Base-by-base conservation (phyloP, 176 grass and related monocot genomes). In the Phoenix dactylifera region DNA sequence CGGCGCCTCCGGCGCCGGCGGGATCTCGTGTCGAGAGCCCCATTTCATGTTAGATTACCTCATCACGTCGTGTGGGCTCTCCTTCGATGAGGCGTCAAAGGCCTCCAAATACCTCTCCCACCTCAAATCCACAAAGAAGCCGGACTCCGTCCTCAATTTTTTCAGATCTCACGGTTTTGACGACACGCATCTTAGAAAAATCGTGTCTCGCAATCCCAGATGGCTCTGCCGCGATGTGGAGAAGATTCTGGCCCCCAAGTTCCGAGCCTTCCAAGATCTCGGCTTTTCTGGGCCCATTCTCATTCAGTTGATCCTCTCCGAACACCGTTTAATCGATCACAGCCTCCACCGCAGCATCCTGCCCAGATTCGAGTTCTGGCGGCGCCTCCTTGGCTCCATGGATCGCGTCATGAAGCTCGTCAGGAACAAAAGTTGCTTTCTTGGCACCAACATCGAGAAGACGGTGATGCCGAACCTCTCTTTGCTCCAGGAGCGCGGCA, bases 41-140 rank as follows among this genome's bases (percentile, higher is more conserved):
- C 82, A 80, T 62, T 80, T 80, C 68, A 73, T 80, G 59, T 26
- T 35, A 6, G 53, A 80, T n/a, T 86, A 80, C 77, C 83, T 86
- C 59, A 24, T 86, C 48, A 69, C 63, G 73, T 65, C 53, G 10
- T 80, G 77, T 63, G 64, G 71, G 62, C 28, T 80, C 74, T 49
- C 74, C 3, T 62, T 29, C 22, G 60, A 5, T 52, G 76, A 50
- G 49, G 84, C 75, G 17, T 53, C 61, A 16, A 75, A 72, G 57
- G 60, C 59, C 32, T 71, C 78, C 20, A 69, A 52, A 4, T 63
- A 48, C 18, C 70, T 87, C 71, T 6, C 71, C 5, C 67, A 72
- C 67, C 23, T 79, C 52, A 53, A 16, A 16, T 79, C 79, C 6
- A 2, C 72, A 14, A 49, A 57, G 0, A 23, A 53, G 5, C 71